Evolutionary conservation across 495 filamentous ascomycete species (phyloP).

Genomic region (Aspergillus conjunctus): DNA sequence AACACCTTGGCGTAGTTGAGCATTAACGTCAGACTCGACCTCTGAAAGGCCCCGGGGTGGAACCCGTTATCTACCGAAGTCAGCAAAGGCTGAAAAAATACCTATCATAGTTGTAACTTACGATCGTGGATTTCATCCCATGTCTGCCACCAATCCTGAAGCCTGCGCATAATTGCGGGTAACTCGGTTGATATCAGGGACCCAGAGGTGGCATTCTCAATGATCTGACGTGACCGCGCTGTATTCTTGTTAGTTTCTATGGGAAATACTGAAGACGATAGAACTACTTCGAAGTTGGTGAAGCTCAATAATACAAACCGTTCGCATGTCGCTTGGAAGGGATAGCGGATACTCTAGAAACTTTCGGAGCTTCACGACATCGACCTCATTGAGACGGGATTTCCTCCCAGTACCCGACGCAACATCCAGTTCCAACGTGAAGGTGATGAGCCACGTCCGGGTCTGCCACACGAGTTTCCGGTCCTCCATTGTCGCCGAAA

Average conservation of each 20-base stretch:
- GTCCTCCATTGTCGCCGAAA: conserved; percentile 44
- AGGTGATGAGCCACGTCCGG: conserved; percentile 46
- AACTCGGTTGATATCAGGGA: conserved; percentile 39
- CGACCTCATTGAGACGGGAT: conserved; percentile 45
- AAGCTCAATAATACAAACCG: conserved; percentile 45
- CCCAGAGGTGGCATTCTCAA: conserved; percentile 36
- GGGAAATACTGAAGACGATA: background rate
- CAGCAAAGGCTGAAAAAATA: background rate
- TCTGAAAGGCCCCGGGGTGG: conserved; percentile 45
- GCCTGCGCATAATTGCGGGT: conserved; percentile 39
- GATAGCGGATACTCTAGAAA: conserved; percentile 48
- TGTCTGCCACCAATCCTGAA: conserved; percentile 44
- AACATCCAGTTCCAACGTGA: conserved; percentile 46
- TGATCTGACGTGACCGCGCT: conserved; percentile 37
- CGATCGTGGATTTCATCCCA: conserved; percentile 50
- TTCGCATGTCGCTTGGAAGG: conserved; percentile 46
- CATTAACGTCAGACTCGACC: conserved; percentile 45
- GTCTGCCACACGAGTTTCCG: conserved; percentile 47
- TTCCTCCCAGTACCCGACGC: conserved; percentile 48
- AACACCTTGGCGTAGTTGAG: conserved; percentile 45
- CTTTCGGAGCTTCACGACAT: conserved; percentile 40
- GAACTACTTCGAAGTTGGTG: conserved; percentile 43
- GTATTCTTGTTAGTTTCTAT: background rate
- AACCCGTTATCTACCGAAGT: conserved; percentile 38
- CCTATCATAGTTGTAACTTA: conserved; percentile 19